These are phyloP conservation scores for Aspergillus quadricinctus DNA, from an alignment of 2,329 filamentous ascomycete genomes.

Conservation along the genomic window DNA sequence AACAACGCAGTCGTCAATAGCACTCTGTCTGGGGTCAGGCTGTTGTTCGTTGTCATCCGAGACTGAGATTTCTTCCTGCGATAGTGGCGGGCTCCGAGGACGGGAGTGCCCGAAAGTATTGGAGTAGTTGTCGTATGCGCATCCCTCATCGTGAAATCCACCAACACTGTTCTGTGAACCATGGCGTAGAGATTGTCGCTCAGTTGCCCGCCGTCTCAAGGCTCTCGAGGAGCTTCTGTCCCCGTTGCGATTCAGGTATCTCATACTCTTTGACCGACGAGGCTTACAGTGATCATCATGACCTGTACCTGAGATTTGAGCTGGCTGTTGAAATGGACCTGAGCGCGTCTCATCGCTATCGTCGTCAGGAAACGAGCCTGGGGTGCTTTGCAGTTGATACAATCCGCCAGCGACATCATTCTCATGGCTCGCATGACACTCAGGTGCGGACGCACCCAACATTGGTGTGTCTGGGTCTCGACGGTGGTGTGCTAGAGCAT, in stretches of 20 bases:
- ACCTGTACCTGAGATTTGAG: background rate
- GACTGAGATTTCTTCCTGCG: background rate
- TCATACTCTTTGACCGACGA: conserved; percentile 23
- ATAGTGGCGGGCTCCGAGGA: background rate
- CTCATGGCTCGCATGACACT: background rate
- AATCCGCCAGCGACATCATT: background rate
- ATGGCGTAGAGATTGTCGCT: conserved; percentile 18
- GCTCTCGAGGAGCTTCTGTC: background rate
- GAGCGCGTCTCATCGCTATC: background rate
- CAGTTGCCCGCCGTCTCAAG: conserved; percentile 27
- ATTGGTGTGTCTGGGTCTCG: conserved; percentile 2
- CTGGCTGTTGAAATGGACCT: background rate
- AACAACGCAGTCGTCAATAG: conserved; percentile 36
- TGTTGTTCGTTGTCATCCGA: background rate
- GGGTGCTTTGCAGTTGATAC: background rate
- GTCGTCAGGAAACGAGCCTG: conserved; percentile 13
- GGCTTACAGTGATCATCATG: conserved; percentile 1
- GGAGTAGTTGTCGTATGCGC: background rate
- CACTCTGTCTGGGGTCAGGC: conserved; percentile 1
- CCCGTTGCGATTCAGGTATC: conserved; percentile 12
- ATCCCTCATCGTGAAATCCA: background rate
- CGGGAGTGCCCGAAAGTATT: background rate
- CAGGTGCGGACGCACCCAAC: background rate
- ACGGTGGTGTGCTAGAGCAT: conserved; percentile 23
- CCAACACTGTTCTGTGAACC: background rate